Evolutionary conservation across 2,329 filamentous ascomycete genomes (phyloP).

Genomic region (Alternaria gaisen): DNA sequence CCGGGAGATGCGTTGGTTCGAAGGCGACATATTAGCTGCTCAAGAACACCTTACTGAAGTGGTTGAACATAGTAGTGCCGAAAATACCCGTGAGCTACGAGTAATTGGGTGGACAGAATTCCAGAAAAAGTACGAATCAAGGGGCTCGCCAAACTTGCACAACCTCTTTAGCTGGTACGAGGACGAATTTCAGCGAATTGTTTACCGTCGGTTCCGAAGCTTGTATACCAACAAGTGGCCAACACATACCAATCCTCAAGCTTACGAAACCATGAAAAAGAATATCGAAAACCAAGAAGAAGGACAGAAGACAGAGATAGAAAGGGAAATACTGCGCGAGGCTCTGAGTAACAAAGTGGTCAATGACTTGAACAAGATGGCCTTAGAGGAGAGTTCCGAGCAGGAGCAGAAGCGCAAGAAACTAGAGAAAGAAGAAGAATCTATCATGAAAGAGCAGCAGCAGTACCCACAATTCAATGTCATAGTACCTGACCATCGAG

Average conservation of each 20-base stretch:
- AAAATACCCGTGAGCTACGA: constrained; percentile 4
- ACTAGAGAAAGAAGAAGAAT: not conserved
- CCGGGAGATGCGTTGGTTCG: constrained; percentile 18
- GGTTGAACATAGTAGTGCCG: not conserved
- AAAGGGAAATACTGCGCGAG: not conserved
- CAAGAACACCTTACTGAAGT: constrained; percentile 12
- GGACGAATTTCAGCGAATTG: constrained; percentile 13
- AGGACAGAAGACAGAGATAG: too few relatives aligned
- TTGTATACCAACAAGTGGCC: constrained; percentile 7
- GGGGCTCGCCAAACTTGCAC: not conserved
- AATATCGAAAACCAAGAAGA: not conserved
- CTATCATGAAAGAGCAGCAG: not conserved
- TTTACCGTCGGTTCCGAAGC: constrained; percentile 11
- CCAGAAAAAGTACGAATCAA: constrained; percentile 8
- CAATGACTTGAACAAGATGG: not conserved
- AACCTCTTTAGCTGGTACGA: constrained; percentile 13
- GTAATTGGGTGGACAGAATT: constrained; percentile 13
- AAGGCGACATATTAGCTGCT: constrained; percentile 18
- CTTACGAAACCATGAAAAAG: not conserved
- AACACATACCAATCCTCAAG: constrained; percentile 6
- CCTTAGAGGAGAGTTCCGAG: not conserved
- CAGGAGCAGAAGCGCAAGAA: not conserved
- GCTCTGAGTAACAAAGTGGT: not conserved
- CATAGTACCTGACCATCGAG: constrained; percentile 16
- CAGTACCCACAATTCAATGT: constrained; percentile 8